Evolutionary conservation across 2,329 filamentous ascomycete genomes (phyloP).

Genomic region (Fusarium marasasianum): DNA sequence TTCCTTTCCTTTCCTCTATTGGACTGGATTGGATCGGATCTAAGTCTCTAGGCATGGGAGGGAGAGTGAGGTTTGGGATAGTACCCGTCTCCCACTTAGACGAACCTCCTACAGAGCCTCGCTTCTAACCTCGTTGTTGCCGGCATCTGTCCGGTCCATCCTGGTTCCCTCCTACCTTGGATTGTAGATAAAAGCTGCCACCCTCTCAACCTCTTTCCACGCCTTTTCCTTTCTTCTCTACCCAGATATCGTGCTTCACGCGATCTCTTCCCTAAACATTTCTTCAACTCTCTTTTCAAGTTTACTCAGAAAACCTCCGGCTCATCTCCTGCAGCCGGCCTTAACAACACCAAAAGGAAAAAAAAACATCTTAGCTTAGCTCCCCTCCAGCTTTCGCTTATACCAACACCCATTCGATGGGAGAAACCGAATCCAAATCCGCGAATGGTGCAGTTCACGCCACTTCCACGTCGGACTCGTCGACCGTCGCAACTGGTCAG

Average conservation of each 20-base stretch:
- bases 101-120: constrained; percentile 6
- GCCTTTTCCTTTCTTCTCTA: constrained; percentile 23
- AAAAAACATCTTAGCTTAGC: not conserved
- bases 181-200: constrained; percentile 36
- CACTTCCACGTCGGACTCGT: constrained; percentile 51
- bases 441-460: constrained; percentile 55
- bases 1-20: not conserved
- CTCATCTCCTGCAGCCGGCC: constrained; percentile 21
- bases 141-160: constrained; percentile 16
- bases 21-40: not conserved
- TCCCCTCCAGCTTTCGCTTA: constrained; percentile 30
- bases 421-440: constrained; percentile 50
- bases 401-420: constrained; percentile 53
- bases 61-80: constrained; percentile 21
- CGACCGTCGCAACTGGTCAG: constrained; percentile 46
- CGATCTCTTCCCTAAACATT: constrained; percentile 23
- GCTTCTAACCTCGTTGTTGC: constrained; percentile 16
- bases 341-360: not conserved
- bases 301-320: constrained; percentile 6
- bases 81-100: constrained; percentile 4
- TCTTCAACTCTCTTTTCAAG: not conserved
- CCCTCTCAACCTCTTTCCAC: constrained; percentile 12
- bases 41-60: not conserved
- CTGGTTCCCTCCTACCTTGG: constrained; percentile 9
- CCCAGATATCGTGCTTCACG: constrained; percentile 35